These are phyloP conservation scores for Camelina laxa DNA, from an alignment of 345 rosid genomes.

Conservation along the genomic window DNA sequence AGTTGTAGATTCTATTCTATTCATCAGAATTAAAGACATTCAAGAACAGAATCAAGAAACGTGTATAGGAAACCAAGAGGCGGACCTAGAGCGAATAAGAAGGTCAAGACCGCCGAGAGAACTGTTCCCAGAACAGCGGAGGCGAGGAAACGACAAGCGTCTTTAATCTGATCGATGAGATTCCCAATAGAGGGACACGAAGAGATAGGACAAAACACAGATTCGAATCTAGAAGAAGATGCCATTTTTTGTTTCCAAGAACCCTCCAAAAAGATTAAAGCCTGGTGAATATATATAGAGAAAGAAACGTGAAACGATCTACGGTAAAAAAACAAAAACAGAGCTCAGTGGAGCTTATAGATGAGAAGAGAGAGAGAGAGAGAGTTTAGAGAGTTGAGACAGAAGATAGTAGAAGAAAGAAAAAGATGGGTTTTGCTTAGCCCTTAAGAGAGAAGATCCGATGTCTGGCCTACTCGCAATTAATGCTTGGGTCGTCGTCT, in stretches of 20 bases:
- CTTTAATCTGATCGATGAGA: slow-evolving; percentile 62
- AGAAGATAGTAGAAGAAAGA: slow-evolving; percentile 18
- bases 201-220: slow-evolving; percentile 45
- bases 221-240: slow-evolving; percentile 57
- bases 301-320: slow-evolving; percentile 42
- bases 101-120: slow-evolving; percentile 93
- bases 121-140: slow-evolving; percentile 82
- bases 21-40: neutral
- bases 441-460: slow-evolving; percentile 51
- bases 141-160: slow-evolving; percentile 62
- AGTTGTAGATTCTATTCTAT: neutral
- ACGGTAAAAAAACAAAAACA: slow-evolving; percentile 6
- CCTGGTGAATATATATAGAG: slow-evolving; percentile 20
- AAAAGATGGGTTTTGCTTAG: slow-evolving; percentile 46
- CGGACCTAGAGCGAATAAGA: slow-evolving; percentile 94
- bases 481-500: slow-evolving; percentile 51
- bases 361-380: slow-evolving; percentile 16
- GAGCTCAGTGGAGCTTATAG: slow-evolving; percentile 38
- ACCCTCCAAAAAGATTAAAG: slow-evolving; percentile 1
- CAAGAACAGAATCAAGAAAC: neutral
- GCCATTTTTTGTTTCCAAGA: slow-evolving; percentile 36
- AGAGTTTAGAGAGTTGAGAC: neutral
- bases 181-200: slow-evolving; percentile 47
- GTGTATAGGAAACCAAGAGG: neutral
- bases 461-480: slow-evolving; percentile 59